Conservation (phyloP, 352 stramenopile species). For the Peronosclerospora sorghi region DNA sequence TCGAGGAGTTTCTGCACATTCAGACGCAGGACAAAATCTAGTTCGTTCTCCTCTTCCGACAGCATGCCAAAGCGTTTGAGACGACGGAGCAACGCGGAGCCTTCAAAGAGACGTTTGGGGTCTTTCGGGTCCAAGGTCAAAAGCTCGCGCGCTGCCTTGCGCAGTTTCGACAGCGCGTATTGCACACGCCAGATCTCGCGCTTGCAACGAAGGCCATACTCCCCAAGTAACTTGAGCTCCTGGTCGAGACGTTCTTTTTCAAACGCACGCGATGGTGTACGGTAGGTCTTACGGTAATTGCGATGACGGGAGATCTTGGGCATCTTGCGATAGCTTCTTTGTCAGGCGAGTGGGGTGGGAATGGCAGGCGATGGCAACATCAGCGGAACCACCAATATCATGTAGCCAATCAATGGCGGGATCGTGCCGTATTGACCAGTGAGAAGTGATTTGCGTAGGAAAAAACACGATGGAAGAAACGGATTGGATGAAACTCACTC, state of each 20-base stretch:
- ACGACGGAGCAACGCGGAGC: slow-evolving; percentile 93
- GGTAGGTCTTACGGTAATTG: slow-evolving; percentile 97
- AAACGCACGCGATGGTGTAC: slow-evolving; percentile 96
- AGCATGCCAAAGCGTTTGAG: slow-evolving; percentile 96
- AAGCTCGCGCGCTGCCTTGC: slow-evolving; percentile 96
- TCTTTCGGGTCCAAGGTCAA: slow-evolving; percentile 97
- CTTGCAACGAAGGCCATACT: slow-evolving; percentile 99
- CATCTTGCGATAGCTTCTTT: slow-evolving; percentile 62
- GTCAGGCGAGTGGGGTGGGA: slow-evolving; percentile 60
- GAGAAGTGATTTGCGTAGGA: not conserved
- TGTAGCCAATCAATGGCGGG: slow-evolving; percentile 17
- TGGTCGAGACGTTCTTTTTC: slow-evolving; percentile 99
- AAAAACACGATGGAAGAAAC: not conserved
- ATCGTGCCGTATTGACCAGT: not conserved
- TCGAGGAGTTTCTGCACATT: slow-evolving; percentile 99
- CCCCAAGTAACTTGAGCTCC: slow-evolving; percentile 97
- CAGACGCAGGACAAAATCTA: slow-evolving; percentile 97
- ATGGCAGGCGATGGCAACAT: slow-evolving; percentile 31
- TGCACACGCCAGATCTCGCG: slow-evolving; percentile 99
- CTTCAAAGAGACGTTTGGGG: slow-evolving; percentile 98
- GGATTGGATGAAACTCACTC: slow-evolving; percentile 2
- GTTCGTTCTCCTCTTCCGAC: slow-evolving; percentile 94
- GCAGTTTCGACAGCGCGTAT: slow-evolving; percentile 98
- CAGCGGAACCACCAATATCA: slow-evolving; percentile 43
- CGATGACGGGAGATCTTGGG: slow-evolving; percentile 80